These are phyloP conservation scores for Kandelia obovata DNA, from an alignment of 345 rosid species.

Conservation along the genomic window DNA sequence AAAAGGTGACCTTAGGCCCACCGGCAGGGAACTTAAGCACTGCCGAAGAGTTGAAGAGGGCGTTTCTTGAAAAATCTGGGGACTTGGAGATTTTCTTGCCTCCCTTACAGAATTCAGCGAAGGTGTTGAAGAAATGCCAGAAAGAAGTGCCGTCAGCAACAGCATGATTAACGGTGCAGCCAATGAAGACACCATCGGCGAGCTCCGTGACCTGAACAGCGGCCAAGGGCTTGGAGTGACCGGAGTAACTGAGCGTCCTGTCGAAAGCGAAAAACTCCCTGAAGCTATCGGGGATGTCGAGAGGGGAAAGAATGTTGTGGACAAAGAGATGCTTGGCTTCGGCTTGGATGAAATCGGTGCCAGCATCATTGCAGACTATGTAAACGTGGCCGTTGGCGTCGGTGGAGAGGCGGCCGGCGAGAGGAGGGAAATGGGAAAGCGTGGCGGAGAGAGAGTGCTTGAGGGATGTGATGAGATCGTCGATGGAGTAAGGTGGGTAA, in stretches of 20 bases:
- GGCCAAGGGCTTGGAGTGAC: slow-evolving; percentile 61
- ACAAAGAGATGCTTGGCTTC: slow-evolving; percentile 42
- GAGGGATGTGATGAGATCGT: slow-evolving; percentile 43
- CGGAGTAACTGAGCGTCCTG: slow-evolving; percentile 66
- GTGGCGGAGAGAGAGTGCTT: slow-evolving; percentile 60
- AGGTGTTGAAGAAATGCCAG: slow-evolving; percentile 91
- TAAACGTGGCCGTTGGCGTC: slow-evolving; percentile 54
- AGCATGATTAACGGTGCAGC: slow-evolving; percentile 77
- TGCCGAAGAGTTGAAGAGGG: slow-evolving; percentile 56
- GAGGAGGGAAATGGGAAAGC: slow-evolving; percentile 72
- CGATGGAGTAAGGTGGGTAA: slow-evolving; percentile 40
- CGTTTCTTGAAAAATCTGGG: slow-evolving; percentile 62
- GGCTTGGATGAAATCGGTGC: slow-evolving; percentile 62
- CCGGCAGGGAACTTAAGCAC: slow-evolving; percentile 69
- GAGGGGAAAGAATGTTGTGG: slow-evolving; percentile 39
- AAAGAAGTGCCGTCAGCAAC: slow-evolving; percentile 90
- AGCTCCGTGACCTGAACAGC: slow-evolving; percentile 90
- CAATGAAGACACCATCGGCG: slow-evolving; percentile 67
- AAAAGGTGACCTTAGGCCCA: slow-evolving; percentile 70
- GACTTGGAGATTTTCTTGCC: slow-evolving; percentile 50
- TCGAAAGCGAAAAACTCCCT: slow-evolving; percentile 73
- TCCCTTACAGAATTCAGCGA: slow-evolving; percentile 66
- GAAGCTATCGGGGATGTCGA: slow-evolving; percentile 56
- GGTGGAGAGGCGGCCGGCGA: slow-evolving; percentile 81
- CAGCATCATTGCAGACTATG: slow-evolving; percentile 70